Evolutionary conservation across 169 alveolate species (phyloP), one percentile per base, ranked within the genome.

Genomic region (Eimeria tenella): DNA sequence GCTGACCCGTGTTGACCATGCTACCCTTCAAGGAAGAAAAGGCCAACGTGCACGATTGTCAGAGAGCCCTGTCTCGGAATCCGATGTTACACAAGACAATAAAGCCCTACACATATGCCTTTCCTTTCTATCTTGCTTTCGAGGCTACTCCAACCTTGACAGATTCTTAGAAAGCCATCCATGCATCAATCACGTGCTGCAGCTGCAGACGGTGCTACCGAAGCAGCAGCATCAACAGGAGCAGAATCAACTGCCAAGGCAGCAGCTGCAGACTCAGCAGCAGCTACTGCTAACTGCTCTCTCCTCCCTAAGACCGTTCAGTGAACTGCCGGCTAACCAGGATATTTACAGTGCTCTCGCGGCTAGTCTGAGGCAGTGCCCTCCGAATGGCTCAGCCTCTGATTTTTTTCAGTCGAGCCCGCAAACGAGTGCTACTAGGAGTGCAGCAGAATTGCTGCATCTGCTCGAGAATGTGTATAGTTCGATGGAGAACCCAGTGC

Each of bases 211-310:
- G 19, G 50, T 84, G 79, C 81, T 81, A 19, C 71, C 75, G 15
- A 13, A 8, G 70, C 68, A 60, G 68, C 79, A 63, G 5, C 42
- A 50, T 11, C 58, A 31, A 49, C 58, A 83, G 90, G 23, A 63
- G 62, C 63, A 62, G 8, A 4, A 17, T 31, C 91, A 15, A 62
- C 91, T 23, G 50, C 63, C 23, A 63, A 31, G 15, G 52, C 49
- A 62, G 63, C 79, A 84, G 63, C 52, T 52, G 63, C 53, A 84
- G 65, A 7, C 53, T 10, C 90, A 82, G 15, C 63, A 63, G 81
- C 92, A 63, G 68, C 81, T 84, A 49, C 92, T 84, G 65, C 92
- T 42, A 11, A 23, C 65, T 9, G 92, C 92, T 52, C 63, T 84
- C 23, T 63, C 82, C 52, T 63, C 82, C 81, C 81, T 84, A 5